phyloP scores from a whole-genome alignment of 192 early-diverging fungal species.

The Coemansia sp. region DNA sequence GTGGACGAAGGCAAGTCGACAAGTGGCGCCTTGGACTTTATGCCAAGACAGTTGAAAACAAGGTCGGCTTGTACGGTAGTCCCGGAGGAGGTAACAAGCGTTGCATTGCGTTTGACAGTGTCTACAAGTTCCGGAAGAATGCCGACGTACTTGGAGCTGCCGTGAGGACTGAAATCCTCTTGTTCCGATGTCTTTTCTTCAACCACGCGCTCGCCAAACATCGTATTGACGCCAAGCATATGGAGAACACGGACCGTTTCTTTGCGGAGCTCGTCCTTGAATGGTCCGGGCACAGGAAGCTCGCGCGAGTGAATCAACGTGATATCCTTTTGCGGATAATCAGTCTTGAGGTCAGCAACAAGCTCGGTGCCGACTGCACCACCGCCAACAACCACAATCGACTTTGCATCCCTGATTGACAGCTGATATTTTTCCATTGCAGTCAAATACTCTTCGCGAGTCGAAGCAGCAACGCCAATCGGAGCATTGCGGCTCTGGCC shows the following conservation, averaged over 20 bases:
- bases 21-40: constrained; percentile 30
- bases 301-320: constrained; percentile 55
- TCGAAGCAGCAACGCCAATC: constrained; percentile 29
- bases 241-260: constrained; percentile 41
- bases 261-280: constrained; percentile 59
- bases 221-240: constrained; percentile 47
- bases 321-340: constrained; percentile 41
- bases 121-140: constrained; percentile 51
- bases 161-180: constrained; percentile 12
- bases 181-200: constrained; percentile 19
- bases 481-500: constrained; percentile 41
- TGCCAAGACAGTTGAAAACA: constrained; percentile 43
- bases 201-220: constrained; percentile 58
- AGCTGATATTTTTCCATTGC: constrained; percentile 21
- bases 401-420: constrained; percentile 51
- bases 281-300: constrained; percentile 56
- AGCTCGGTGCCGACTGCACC: constrained; percentile 78
- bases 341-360: constrained; percentile 63
- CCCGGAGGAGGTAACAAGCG: constrained; percentile 30
- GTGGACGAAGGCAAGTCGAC: constrained; percentile 40
- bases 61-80: constrained; percentile 29
- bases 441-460: constrained; percentile 31
- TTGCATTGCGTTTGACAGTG: constrained; percentile 39
- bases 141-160: constrained; percentile 28
- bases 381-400: constrained; percentile 69